Evolutionary conservation across 108 stramenopile species (phyloP), one percentile per base, ranked within the genome.

Genomic region (Nitzschia sp.): DNA sequence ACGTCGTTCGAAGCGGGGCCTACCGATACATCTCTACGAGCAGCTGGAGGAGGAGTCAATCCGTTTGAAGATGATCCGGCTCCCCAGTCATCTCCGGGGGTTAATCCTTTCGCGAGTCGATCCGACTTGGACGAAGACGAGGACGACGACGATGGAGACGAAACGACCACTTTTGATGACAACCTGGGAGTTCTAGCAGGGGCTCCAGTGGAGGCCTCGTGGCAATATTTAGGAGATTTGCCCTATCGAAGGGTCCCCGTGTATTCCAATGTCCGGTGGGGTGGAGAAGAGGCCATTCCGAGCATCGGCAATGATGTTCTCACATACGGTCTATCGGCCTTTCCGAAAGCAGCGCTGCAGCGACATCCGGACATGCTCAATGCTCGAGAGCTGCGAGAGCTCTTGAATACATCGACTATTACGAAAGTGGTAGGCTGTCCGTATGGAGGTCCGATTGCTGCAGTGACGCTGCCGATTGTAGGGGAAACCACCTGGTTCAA

Each of bases 191-290:
- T 66, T 30, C 35, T 47, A 1, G 9, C 52, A 1, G 69, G 64
- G n/a, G 72, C 71, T 6, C 77, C 79, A 1, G 80, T 73, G 15
- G 91, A 92, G 57, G 75, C 91, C 3, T 64, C 82, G 0, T 93
- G 88, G 89, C 85, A 89, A 64, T 89, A 86, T 68, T 66, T 93
- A 32, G 89, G 89, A 19, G 92, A 93, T 58, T 58, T 93, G 44
- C 92, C 92, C n/a, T 93, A 93, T 63, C 87, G 92, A 45, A 47
- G 85, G 11, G 73, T 93, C 34, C 78, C 81, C 5, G 50, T 90
- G 33, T 90, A 90, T 55, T 69, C 77, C 19, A 76, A 87, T 68
- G 75, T 93, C 8, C 34, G 47, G n/a, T 93, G 92, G 91, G 78
- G 79, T 28, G 1, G 57, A 17, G 45, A 34, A 21, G 19, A 58